Conservation (phyloP, 306 rosid species). For the Quercus aquifolioides region DNA sequence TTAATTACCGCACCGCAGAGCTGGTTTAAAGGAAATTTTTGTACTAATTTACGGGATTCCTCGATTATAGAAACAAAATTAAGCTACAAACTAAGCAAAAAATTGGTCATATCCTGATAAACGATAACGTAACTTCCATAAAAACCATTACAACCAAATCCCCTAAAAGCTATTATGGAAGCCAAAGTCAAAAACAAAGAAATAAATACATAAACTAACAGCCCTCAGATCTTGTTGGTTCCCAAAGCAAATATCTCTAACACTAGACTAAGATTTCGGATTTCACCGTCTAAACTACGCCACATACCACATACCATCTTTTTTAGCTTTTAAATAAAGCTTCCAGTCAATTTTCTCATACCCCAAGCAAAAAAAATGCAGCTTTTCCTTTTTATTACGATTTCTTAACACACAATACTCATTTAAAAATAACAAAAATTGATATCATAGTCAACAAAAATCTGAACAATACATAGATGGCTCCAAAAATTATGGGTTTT, state of each 20-base stretch:
- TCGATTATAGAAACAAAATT: background rate
- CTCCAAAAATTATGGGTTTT: background rate
- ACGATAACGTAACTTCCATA: background rate
- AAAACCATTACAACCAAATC: background rate
- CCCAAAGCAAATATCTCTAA: background rate
- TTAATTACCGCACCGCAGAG: too few relatives aligned
- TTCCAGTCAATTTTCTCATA: background rate
- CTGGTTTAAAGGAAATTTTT: too few relatives aligned
- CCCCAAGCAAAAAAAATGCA: background rate
- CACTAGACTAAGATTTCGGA: background rate
- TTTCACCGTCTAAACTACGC: constrained; percentile 23
- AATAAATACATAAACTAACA: background rate
- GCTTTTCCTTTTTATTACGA: background rate
- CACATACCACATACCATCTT: constrained; percentile 3
- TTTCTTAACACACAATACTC: background rate
- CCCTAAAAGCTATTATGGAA: too few relatives aligned
- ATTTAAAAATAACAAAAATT: background rate
- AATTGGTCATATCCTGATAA: background rate
- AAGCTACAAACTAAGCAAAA: background rate
- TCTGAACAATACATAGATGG: background rate
- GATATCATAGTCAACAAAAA: background rate
- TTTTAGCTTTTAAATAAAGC: background rate
- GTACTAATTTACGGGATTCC: background rate
- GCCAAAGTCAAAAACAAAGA: background rate
- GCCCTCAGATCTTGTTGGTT: background rate